A percentile compares a stretch with the other conserved stretches of the same genome.
phyloP scores from a whole-genome alignment of 129 eudicot genomes.

The Flaveria sonorensis region DNA sequence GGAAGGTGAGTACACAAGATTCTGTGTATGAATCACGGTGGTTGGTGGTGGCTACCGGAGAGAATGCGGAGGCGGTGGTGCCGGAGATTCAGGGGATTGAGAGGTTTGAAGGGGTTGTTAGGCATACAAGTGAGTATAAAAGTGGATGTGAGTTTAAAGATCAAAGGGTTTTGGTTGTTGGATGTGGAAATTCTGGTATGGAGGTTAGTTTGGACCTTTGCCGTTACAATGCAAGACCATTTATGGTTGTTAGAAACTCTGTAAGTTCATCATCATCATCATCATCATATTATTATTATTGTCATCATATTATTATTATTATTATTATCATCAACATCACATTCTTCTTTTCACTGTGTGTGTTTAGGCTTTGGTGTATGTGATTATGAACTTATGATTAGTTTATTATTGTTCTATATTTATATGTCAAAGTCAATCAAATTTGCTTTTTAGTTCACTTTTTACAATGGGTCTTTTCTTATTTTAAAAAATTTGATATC shows the following conservation, averaged over 20 bases:
- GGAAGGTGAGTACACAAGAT: conserved; percentile 66
- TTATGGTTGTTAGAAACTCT: conserved; percentile 85
- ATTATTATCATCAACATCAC: conserved; percentile 9
- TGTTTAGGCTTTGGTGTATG: conserved; percentile 30
- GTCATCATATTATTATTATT: not conserved
- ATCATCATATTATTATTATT: conserved; percentile 1
- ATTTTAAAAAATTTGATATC: not conserved
- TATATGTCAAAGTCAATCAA: conserved; percentile 34
- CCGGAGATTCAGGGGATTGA: conserved; percentile 80
- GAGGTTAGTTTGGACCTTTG: conserved; percentile 95
- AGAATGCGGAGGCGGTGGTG: conserved; percentile 81
- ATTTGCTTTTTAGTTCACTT: conserved; percentile 30
- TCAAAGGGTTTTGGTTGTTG: conserved; percentile 75
- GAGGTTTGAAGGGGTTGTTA: conserved; percentile 56
- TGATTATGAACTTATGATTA: conserved; percentile 36
- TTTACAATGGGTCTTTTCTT: conserved; percentile 19
- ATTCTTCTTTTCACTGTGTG: conserved; percentile 30
- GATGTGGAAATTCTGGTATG: conserved; percentile 99
- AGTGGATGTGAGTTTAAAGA: conserved; percentile 58
- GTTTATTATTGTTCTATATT: conserved; percentile 35
- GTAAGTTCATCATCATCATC: conserved; percentile 56
- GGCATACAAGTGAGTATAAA: conserved; percentile 75
- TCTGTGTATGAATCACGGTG: conserved; percentile 56
- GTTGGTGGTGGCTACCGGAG: conserved; percentile 91
- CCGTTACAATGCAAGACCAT: conserved; percentile 65